These are phyloP conservation scores for Harringtonia aguacate DNA, from an alignment of 2,329 filamentous ascomycete genomes.

Conservation along the genomic window DNA sequence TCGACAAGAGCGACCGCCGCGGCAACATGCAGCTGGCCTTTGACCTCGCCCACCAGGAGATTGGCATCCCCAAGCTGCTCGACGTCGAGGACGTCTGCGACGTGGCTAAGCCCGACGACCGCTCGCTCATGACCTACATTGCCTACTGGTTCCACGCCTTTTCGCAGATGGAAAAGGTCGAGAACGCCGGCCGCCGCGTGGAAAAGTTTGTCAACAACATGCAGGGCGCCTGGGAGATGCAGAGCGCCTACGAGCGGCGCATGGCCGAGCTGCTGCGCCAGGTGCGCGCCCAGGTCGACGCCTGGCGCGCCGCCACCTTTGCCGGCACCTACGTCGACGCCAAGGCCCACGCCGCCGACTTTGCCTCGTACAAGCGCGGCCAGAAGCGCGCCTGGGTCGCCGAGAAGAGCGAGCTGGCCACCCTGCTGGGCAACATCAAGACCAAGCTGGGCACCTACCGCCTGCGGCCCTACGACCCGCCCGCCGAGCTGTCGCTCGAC, in stretches of 20 bases:
- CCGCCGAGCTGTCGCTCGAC: slow-evolving; percentile 70
- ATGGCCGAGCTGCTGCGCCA: slow-evolving; percentile 73
- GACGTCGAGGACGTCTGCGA: slow-evolving; percentile 98
- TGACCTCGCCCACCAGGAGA: slow-evolving; percentile 90
- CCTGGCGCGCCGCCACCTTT: slow-evolving; percentile 73
- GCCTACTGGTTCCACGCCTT: slow-evolving; percentile 99
- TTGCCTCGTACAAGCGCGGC: slow-evolving; percentile 81
- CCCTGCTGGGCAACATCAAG: slow-evolving; percentile 93
- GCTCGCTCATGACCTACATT: slow-evolving; percentile 98
- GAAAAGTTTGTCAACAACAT: slow-evolving; percentile 99
- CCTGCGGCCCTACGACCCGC: slow-evolving; percentile 82
- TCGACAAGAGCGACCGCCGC: slow-evolving; percentile 88
- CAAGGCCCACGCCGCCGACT: slow-evolving; percentile 72
- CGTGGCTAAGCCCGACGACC: slow-evolving; percentile 89
- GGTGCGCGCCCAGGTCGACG: slow-evolving; percentile 60
- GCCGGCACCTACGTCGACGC: slow-evolving; percentile 88
- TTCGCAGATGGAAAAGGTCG: slow-evolving; percentile 96
- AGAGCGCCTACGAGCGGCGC: slow-evolving; percentile 85
- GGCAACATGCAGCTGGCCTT: slow-evolving; percentile 98
- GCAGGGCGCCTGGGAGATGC: slow-evolving; percentile 99
- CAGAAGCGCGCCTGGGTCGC: slow-evolving; percentile 93
- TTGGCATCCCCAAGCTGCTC: slow-evolving; percentile 88
- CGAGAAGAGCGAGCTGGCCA: slow-evolving; percentile 92
- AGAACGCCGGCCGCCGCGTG: slow-evolving; percentile 90
- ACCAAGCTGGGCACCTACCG: slow-evolving; percentile 95